phyloP scores from a whole-genome alignment of 2,329 filamentous ascomycete genomes.

The Hypoxylon sp. region DNA sequence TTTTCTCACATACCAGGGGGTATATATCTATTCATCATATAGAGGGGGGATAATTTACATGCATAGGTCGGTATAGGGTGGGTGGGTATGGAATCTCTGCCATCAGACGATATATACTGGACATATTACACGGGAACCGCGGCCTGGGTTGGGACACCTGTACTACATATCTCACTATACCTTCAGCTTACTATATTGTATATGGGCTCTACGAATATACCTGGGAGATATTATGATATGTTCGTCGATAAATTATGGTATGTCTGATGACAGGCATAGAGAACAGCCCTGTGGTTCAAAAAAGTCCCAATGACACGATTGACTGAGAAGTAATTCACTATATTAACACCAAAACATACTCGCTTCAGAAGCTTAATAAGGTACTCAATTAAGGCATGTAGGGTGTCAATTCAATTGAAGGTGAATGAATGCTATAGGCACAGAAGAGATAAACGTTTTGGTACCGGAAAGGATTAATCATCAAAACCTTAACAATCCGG shows the following conservation, averaged over 20 bases:
- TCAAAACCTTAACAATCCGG: no score
- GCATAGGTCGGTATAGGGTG: background rate
- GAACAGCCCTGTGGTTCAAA: background rate
- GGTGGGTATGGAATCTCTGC: background rate
- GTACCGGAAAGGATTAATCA: no score
- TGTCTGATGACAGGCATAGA: background rate
- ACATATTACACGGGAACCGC: background rate
- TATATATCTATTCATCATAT: conserved; percentile 11
- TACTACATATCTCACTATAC: conserved; percentile 1
- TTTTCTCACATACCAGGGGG: background rate
- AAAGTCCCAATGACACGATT: no score
- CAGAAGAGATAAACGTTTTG: no score
- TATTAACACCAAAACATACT: no score
- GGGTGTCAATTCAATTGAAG: no score
- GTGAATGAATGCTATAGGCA: no score
- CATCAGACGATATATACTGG: background rate
- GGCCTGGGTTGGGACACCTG: conserved; percentile 2
- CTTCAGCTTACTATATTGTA: background rate
- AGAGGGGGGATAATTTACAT: background rate
- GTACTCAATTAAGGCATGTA: no score
- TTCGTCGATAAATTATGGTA: background rate
- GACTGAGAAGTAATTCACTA: no score
- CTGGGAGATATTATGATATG: background rate
- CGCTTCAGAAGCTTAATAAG: no score
- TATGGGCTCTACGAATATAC: background rate